Evolutionary conservation across 805 yeast species (phyloP), one percentile per base, ranked within the genome.

Genomic region (Monosporozyma aquatica): DNA sequence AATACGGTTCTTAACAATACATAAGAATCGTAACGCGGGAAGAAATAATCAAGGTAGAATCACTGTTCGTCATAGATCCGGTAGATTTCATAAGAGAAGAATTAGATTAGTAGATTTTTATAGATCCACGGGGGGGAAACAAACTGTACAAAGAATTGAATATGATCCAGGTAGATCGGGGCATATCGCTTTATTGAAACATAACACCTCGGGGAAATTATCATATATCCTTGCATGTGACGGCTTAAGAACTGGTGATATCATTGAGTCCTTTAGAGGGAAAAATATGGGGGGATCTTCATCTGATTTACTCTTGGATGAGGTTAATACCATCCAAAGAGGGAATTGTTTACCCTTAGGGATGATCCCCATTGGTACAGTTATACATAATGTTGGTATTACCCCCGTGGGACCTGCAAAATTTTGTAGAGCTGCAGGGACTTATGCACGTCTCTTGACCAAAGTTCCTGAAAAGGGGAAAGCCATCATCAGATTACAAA

Each of bases 101-200:
- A 72, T 85, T 30, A 76, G 98, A 55, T 62, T 85, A 26, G 73
- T 92, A 18, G 98, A 92, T 64, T 80, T 80, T 55, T 67, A 70
- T 53, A 75, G 98, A 57, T 55, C 61, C 30, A 72, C 61, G 3
- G 65, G 79, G 1, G 97, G 97, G 22, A 74, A 72, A 35, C 92
- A 86, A 54, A 72, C 75, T 25, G 97, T 92, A 18, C 67, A 79
- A 48, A 74, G 98, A 61, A 85, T 92, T 46, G 98, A 92, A 64
- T 87, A 87, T 59, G 98, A 92, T 65, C 98, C 98, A 38, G 84
- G 84, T 55, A 77, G 98, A 70, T 76, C 94, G 3, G 82, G 92
- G 6, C 98, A 92, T 65, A 82, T 92, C 61, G 98, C 98, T 1
- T 67, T 92, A 47, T 57, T 90, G 39, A 74, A 81, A 62, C 82